These are phyloP conservation scores for Rhodotorula sp. DNA, from an alignment of 1,284 basidiomycete genomes.

Conservation along the genomic window DNA sequence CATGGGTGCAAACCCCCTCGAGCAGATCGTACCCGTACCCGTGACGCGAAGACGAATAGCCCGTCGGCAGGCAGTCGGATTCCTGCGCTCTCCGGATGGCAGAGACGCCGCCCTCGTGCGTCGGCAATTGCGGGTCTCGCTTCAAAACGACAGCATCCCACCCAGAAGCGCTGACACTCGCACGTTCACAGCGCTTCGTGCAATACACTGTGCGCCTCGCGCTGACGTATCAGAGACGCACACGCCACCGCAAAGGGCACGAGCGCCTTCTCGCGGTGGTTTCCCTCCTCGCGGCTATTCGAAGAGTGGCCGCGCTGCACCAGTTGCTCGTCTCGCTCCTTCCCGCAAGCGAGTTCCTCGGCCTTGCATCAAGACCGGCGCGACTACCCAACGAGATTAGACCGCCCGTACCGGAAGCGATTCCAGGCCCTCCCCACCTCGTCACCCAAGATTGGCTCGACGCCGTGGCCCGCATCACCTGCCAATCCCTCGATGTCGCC, in stretches of 20 bases:
- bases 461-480: conserved; percentile 2
- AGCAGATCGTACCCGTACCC: conserved; percentile 6
- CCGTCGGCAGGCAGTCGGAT: neutral
- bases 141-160: neutral
- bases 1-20: neutral
- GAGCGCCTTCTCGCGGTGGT: conserved; percentile 21
- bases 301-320: conserved; percentile 17
- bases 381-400: neutral
- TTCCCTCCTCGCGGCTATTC: conserved; percentile 23
- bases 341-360: neutral
- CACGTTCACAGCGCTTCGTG: conserved; percentile 5
- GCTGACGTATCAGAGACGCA: neutral
- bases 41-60: neutral
- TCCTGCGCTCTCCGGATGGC: conserved; percentile 8
- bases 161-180: neutral
- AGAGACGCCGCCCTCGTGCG: conserved; percentile 30
- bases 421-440: neutral
- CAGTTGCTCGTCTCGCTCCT: conserved; percentile 4
- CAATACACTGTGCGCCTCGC: conserved; percentile 27
- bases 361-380: neutral
- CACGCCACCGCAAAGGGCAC: neutral
- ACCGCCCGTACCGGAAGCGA: neutral
- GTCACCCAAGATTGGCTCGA: neutral
- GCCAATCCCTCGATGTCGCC: conserved; percentile 10
- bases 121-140: neutral